A percentile compares a stretch with the other conserved stretches of the same genome.
Conservation (phyloP, 305 asterid species). For the Solanum hybrid region DNA sequence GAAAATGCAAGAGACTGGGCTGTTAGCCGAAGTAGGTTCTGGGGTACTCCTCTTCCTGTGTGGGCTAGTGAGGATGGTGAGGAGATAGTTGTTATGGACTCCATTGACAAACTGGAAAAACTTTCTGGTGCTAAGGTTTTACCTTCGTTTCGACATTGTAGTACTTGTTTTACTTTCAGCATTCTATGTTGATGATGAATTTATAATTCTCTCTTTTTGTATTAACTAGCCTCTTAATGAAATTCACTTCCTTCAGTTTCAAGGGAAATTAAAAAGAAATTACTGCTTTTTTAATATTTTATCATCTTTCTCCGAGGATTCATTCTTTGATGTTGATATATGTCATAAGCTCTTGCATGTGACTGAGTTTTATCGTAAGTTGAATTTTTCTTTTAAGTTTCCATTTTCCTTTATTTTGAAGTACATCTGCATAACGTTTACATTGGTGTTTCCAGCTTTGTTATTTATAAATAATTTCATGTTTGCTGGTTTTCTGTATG, state of each 20-base stretch:
- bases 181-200: background rate
- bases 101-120: conserved; percentile 67
- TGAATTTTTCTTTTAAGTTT: background rate
- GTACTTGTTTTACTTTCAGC: background rate
- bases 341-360: background rate
- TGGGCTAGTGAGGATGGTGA: conserved; percentile 88
- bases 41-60: conserved; percentile 98
- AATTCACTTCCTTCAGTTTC: background rate
- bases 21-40: conserved; percentile 93
- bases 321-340: background rate
- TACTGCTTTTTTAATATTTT: background rate
- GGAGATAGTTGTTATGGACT: conserved; percentile 80
- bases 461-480: no score
- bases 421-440: background rate
- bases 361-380: background rate
- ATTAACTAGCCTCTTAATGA: background rate
- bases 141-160: background rate
- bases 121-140: conserved; percentile 64
- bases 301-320: background rate
- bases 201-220: background rate
- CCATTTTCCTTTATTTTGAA: background rate
- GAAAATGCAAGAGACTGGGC: conserved; percentile 99
- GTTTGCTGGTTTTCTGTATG: no score
- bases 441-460: background rate
- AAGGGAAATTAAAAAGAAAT: background rate